phyloP scores from a whole-genome alignment of 208 protist genomes.

The Acanthamoeba castellanii region DNA sequence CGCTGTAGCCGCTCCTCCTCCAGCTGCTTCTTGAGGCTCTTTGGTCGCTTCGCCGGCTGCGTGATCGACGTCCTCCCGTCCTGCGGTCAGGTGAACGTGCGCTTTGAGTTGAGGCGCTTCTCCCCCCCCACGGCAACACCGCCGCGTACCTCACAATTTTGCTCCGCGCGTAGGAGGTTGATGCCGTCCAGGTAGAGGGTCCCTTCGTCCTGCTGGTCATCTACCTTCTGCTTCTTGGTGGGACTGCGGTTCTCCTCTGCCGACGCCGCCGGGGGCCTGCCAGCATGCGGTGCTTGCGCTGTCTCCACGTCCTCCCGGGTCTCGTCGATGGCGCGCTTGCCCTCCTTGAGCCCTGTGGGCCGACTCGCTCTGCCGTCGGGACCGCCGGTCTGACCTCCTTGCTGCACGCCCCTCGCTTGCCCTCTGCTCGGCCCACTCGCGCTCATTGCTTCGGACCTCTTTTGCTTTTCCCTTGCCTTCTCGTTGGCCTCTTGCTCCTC shows the following conservation, averaged over 20 bases:
- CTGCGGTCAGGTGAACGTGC: neutral
- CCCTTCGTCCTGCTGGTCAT: neutral
- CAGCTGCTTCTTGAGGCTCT: slow-evolving; percentile 54
- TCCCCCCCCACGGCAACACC: neutral
- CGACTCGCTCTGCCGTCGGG: too few species aligned
- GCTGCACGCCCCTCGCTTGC: neutral
- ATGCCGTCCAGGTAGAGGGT: neutral
- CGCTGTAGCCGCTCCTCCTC: slow-evolving; percentile 35
- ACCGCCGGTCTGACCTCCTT: neutral
- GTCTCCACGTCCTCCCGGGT: neutral
- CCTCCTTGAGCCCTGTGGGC: too few species aligned
- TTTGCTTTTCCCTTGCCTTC: neutral
- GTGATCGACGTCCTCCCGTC: neutral
- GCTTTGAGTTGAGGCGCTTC: neutral
- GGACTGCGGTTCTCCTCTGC: neutral
- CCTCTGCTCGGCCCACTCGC: neutral
- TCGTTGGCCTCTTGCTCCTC: neutral
- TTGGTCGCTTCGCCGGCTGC: slow-evolving; percentile 16
- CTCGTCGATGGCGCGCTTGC: neutral
- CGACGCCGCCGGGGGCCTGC: too few species aligned
- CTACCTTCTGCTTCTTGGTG: neutral
- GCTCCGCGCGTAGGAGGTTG: slow-evolving; percentile 8
- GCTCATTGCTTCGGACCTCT: neutral
- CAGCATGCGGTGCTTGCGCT: neutral
- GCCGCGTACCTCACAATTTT: neutral